Evolutionary conservation across 352 stramenopile genomes (phyloP).

Genomic region (Phytophthora boehmeriae): DNA sequence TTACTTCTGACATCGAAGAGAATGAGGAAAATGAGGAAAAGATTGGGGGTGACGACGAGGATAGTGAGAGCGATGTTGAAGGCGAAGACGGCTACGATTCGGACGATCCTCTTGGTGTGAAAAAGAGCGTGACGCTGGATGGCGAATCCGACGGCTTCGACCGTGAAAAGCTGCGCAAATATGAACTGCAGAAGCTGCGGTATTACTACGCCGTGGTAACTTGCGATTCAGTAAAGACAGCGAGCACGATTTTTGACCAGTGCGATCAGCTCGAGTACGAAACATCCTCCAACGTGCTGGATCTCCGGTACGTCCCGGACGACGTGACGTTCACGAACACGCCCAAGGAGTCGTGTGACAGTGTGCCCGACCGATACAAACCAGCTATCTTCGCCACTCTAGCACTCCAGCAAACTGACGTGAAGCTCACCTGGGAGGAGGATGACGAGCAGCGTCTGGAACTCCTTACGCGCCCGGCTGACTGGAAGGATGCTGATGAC

Average conservation of each 20-base stretch:
- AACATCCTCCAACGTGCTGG: constrained; percentile 94
- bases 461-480: constrained; percentile 70
- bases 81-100: constrained; percentile 63
- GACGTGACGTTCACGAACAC: constrained; percentile 89
- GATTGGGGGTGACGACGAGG: constrained; percentile 20
- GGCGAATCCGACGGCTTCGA: constrained; percentile 87
- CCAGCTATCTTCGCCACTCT: constrained; percentile 94
- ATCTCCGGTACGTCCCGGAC: constrained; percentile 95
- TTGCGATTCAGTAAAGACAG: constrained; percentile 92
- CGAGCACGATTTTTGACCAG: constrained; percentile 94
- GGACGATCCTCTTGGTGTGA: constrained; percentile 72
- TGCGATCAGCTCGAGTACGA: constrained; percentile 98
- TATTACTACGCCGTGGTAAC: constrained; percentile 99
- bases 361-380: constrained; percentile 93
- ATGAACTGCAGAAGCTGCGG: constrained; percentile 97
- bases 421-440: constrained; percentile 96
- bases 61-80: constrained; percentile 41
- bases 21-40: constrained; percentile 37
- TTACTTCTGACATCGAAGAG: constrained; percentile 18
- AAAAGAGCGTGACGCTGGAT: constrained; percentile 61
- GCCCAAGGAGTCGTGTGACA: constrained; percentile 84
- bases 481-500: constrained; percentile 89
- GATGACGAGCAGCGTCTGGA: constrained; percentile 92
- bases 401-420: constrained; percentile 92
- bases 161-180: constrained; percentile 94